Base-by-base conservation (phyloP, 352 stramenopile species). In the Phytophthora hybrid region DNA sequence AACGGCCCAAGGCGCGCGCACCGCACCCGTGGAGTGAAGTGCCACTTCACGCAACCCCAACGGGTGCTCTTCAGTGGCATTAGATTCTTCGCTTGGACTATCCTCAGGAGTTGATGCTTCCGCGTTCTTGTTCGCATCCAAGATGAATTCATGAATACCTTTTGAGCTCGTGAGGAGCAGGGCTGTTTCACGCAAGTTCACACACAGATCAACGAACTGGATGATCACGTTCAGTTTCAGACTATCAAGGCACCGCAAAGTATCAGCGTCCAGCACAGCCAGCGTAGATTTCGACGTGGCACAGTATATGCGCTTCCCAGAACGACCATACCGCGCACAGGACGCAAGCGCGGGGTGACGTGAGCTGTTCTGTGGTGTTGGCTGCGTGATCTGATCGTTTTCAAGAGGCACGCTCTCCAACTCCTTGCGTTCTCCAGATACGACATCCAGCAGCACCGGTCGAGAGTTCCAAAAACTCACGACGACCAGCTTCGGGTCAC, bases 121-220 rank as follows among this genome's bases (percentile, higher is more conserved):
- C 10, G 41, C 8, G 5, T 26, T 26, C 13, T 9, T 26, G 31
- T 47, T 47, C 18, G 60, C 16, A 9, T 69, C 16, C 66, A 81
- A 49, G 1, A 71, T 61, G 44, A 87, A 91, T 54, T 95, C 87
- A 54, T 95, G 88, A 55, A 95, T 80, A 4, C 88, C 88, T 63
- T 95, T 95, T 9, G 84, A 88, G 19, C 85, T 93, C 7, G 88
- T 93, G 19, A 93, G 51, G 3, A 88, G 51, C 52, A 95, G 49
- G 5, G 78, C 82, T 0, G 75, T 88, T 59, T 91, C 85, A 11
- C 77, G 65, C 49, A 73, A 66, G 51, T 89, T 89, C 7, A 93
- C 74, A 16, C 76, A 78, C 13, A 95, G 21, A 66, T 94, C 88
- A 23, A 93, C 79, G 53, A 89, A 91, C 65, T 93, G 87, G 55